Conservation (phyloP, 2,329 filamentous ascomycete genomes). For the Herpotrichia juniperi region DNA sequence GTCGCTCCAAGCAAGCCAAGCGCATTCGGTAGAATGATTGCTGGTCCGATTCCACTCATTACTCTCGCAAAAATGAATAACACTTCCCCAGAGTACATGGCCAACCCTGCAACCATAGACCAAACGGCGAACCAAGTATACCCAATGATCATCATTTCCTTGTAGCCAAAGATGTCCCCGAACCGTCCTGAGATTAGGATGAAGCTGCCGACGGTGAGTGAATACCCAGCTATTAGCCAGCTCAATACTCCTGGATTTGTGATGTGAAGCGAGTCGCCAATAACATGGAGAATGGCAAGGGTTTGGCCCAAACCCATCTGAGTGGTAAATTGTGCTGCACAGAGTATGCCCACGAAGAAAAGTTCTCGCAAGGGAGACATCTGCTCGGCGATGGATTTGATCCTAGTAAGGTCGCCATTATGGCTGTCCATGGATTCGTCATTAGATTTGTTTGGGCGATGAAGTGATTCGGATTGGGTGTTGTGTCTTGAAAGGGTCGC, state of each 20-base stretch:
- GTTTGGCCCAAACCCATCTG: conserved; percentile 37
- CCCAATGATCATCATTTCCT: conserved; percentile 48
- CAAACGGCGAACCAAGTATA: conserved; percentile 52
- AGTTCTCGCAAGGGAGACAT: conserved; percentile 28
- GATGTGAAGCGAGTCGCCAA: conserved; percentile 51
- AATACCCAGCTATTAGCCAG: conserved; percentile 53
- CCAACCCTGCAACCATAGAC: conserved; percentile 54
- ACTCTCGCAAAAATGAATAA: conserved; percentile 47
- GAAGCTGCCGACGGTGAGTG: conserved; percentile 52
- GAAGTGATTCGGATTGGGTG: too few species aligned
- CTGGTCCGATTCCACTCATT: conserved; percentile 62
- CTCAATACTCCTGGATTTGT: conserved; percentile 49
- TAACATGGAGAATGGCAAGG: conserved; percentile 52
- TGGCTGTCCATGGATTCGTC: too few species aligned
- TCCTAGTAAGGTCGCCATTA: too few species aligned
- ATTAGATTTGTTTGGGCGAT: too few species aligned
- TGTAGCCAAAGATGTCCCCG: conserved; percentile 53
- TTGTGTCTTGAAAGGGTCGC: too few species aligned
- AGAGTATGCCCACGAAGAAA: conserved; percentile 31
- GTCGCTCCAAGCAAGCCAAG: conserved; percentile 66
- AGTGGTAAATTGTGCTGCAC: conserved; percentile 35
- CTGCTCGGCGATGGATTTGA: too few species aligned
- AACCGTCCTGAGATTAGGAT: conserved; percentile 53
- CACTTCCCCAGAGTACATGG: conserved; percentile 46
- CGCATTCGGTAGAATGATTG: conserved; percentile 67